These are phyloP conservation scores for Chlamydomonas reinhardtii DNA, from an alignment of 163 green algal genomes.

Conservation along the genomic window DNA sequence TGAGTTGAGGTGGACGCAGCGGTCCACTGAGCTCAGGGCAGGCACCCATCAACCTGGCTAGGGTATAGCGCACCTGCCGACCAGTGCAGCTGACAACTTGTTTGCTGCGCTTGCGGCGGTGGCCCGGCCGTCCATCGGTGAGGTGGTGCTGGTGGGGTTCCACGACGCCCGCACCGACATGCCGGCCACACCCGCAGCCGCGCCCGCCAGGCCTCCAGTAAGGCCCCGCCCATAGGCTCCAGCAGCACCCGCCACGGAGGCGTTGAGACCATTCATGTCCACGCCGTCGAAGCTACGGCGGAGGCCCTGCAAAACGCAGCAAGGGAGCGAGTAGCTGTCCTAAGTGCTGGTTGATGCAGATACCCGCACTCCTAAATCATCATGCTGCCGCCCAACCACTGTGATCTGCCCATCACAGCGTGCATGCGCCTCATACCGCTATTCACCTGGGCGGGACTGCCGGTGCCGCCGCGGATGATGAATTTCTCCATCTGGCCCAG, in stretches of 20 bases:
- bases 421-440: background rate
- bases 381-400: no score
- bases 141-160: slow-evolving; percentile 22
- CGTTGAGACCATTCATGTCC: background rate
- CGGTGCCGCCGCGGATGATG: slow-evolving; percentile 38
- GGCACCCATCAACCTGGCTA: no score
- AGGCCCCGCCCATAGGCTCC: background rate
- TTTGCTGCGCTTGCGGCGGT: background rate
- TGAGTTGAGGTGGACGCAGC: no score
- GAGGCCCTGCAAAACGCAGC: background rate
- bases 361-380: no score
- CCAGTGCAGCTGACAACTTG: background rate
- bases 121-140: slow-evolving; percentile 17
- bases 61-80: background rate
- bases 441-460: slow-evolving; percentile 33
- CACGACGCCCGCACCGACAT: slow-evolving; percentile 23
- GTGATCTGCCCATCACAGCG: no score
- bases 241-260: background rate
- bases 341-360: no score
- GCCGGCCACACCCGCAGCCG: background rate
- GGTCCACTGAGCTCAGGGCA: no score
- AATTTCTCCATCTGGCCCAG: slow-evolving; percentile 44
- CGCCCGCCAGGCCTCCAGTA: background rate
- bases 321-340: background rate
- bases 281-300: slow-evolving; percentile 26